Percentiles rank a stretch among this genome's conserved stretches.
These are phyloP conservation scores for Coemansia pectinata DNA, from an alignment of 192 early-diverging fungal genomes.

Conservation along the genomic window DNA sequence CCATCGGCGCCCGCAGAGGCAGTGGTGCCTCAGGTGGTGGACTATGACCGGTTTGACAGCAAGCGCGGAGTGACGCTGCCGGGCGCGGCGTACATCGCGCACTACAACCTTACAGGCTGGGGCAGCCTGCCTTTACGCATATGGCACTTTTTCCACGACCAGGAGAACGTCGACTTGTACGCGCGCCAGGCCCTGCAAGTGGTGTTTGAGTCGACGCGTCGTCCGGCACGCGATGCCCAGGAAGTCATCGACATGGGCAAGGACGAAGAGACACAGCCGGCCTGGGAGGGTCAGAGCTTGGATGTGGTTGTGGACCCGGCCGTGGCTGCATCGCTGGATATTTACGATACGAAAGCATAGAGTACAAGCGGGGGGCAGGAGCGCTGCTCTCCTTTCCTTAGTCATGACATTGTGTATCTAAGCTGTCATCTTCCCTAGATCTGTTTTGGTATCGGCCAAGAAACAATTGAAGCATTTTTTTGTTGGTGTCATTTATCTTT, in stretches of 20 bases:
- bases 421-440: neutral
- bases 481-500: too few relatives aligned
- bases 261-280: constrained; percentile 29
- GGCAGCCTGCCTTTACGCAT: constrained; percentile 40
- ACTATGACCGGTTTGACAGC: constrained; percentile 48
- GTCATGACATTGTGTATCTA: too few relatives aligned
- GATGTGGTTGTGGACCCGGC: constrained; percentile 34
- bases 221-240: constrained; percentile 16
- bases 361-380: neutral
- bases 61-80: constrained; percentile 25
- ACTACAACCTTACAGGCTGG: constrained; percentile 46
- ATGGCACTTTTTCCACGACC: constrained; percentile 56
- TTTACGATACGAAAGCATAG: constrained; percentile 43
- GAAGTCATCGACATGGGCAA: constrained; percentile 43
- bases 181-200: constrained; percentile 52
- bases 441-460: neutral
- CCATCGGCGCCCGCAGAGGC: neutral
- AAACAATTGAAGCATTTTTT: neutral
- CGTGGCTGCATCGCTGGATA: constrained; percentile 26
- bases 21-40: constrained; percentile 12
- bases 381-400: neutral
- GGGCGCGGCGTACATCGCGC: constrained; percentile 45
- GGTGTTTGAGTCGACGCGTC: constrained; percentile 42
- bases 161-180: constrained; percentile 52
- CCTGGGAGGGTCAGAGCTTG: constrained; percentile 40